Percentiles rank a stretch among this genome's conserved stretches.
Conservation (phyloP, 176 grass and related monocot genomes). For the Thalia dealbata region DNA sequence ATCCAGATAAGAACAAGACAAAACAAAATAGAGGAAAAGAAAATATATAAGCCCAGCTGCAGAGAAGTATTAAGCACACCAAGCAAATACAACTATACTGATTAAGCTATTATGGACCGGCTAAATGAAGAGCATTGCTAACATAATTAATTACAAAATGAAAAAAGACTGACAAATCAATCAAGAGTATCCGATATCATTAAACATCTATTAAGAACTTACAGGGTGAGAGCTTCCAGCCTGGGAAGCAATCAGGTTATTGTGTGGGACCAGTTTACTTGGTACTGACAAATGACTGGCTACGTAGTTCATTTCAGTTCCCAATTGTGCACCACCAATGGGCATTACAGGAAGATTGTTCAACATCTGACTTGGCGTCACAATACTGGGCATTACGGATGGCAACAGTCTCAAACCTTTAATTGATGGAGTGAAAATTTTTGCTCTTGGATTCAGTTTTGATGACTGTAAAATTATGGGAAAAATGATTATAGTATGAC, state of each 20-base stretch:
- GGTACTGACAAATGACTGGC: conserved; percentile 33
- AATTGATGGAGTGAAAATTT: conserved; percentile 71
- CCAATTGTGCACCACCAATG: conserved; percentile 29
- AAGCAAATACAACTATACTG: background rate
- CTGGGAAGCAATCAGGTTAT: conserved; percentile 48
- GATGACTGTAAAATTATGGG: conserved; percentile 57
- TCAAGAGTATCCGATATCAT: background rate
- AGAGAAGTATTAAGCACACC: background rate
- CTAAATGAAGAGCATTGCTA: background rate
- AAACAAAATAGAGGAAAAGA: conserved; percentile 4
- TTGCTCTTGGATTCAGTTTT: conserved; percentile 79
- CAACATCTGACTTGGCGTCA: conserved; percentile 37
- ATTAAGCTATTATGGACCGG: background rate
- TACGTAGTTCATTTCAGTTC: conserved; percentile 38
- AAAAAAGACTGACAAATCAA: background rate
- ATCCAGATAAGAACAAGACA: conserved; percentile 24
- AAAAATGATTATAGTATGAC: background rate
- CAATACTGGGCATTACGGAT: conserved; percentile 29
- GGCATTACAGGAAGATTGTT: conserved; percentile 33
- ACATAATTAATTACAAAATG: background rate
- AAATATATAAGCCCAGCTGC: background rate
- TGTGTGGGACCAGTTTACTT: conserved; percentile 46
- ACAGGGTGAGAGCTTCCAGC: conserved; percentile 38
- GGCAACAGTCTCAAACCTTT: conserved; percentile 34
- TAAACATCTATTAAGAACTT: conserved; percentile 21